Evolutionary conservation across 139 green algal species (phyloP).

Genomic region (Tetraselmis chui): DNA sequence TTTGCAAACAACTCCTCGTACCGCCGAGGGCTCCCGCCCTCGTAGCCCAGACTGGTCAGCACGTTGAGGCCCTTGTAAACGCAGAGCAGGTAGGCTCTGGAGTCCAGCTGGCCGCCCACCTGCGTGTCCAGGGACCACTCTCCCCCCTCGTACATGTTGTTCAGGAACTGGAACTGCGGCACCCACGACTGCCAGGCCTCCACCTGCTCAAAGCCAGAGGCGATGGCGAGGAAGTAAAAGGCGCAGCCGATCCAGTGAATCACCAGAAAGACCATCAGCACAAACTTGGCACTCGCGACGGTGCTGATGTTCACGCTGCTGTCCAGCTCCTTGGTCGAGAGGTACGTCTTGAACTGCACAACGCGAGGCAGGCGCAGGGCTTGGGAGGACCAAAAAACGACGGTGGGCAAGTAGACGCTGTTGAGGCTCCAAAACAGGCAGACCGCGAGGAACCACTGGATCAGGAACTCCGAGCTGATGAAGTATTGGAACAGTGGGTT

Average conservation of each 20-base stretch:
- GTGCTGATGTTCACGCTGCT: conserved; percentile 12
- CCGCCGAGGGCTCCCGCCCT: conserved; percentile 17
- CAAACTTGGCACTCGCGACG: conserved; percentile 27
- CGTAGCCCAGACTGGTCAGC: conserved; percentile 31
- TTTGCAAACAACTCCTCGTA: conserved; percentile 20
- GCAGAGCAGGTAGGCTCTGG: not conserved
- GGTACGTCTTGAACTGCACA: not conserved
- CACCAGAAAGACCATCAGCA: conserved; percentile 19
- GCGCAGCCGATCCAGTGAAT: conserved; percentile 31
- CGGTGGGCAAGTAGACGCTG: not conserved
- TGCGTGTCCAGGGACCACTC: not conserved
- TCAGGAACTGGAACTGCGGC: conserved; percentile 12
- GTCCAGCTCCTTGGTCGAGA: not conserved
- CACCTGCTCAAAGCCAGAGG: conserved; percentile 1
- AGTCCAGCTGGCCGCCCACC: not conserved
- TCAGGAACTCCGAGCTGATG: not conserved
- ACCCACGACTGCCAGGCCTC: conserved; percentile 10
- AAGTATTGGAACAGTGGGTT: not conserved
- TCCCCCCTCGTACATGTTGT: not conserved
- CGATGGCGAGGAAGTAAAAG: conserved; percentile 21
- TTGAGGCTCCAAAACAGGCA: not conserved
- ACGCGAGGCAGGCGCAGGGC: not conserved
- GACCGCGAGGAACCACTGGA: not conserved
- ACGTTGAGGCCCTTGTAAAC: conserved; percentile 30
- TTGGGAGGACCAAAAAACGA: not conserved